Base-by-base conservation (phyloP, 1,284 basidiomycete species). In the Lignosus rhinocerotis region DNA sequence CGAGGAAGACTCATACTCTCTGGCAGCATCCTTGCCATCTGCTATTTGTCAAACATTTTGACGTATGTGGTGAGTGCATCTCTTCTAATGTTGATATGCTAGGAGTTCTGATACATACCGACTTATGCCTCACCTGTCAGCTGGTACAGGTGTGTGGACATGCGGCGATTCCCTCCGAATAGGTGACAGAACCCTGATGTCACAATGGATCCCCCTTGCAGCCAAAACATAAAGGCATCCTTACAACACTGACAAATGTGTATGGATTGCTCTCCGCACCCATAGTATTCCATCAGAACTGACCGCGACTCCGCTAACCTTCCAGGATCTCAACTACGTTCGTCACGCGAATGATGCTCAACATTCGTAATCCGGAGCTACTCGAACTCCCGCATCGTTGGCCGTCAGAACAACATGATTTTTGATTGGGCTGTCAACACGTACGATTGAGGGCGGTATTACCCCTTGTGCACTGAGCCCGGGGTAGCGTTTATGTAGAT, bases 281-380 rank as follows among this genome's bases (percentile, higher is more conserved):
- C 19, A 9, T 38, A 7, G 16, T 1, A 16, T 17, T 33, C 48
- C 6, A 4, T 17, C 21, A n/a, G 4, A 14, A 14, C n/a, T 12
- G 14, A 11, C 4, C n/a, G 2, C 16, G 32, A 12, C 16, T 16
- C 2, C 34, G 14, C 10, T 6, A 19, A 17, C 9, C 31, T 5
- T n/a, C 11, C 34, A 61, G 60, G 9, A 32, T 61, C 11, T 58
- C 60, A 2, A 21, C 60, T 2, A 53, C 51, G 16, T 46, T 61
- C 34, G 51, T 55, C 31, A 53, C 60, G 8, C 56, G 60, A 8
- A 43, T 61, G 34, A 61, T 61, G 60, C 56, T 61, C 41, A 61
- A 61, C 53, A 61, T 61, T 47, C 60, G 60, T 30, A 47, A 61
- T 45, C 60, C 59, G 5, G 45, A 57, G 5, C 39, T 61, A 32